phyloP scores from a whole-genome alignment of 169 alveolate species.

The Plasmodium yoelii region DNA sequence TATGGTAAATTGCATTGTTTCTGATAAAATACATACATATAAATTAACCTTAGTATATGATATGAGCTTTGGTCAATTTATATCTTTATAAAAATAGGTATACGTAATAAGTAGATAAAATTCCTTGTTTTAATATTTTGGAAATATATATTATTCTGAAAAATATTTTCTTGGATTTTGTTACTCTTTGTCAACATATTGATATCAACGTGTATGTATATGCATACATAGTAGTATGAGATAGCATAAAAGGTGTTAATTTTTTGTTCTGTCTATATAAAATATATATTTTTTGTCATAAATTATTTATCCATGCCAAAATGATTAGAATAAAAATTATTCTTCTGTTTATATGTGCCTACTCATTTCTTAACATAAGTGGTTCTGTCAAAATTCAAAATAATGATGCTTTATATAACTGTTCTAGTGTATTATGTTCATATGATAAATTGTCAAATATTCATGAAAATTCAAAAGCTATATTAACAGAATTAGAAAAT shows the following conservation, averaged over 20 bases:
- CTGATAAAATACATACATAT: no score
- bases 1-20: no score
- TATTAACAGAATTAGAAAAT: conserved; percentile 52
- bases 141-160: no score
- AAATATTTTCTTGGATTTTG: no score
- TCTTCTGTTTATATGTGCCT: conserved; percentile 11
- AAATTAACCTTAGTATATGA: no score
- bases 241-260: no score
- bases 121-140: no score
- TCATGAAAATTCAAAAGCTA: conserved; percentile 47
- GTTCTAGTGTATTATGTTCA: conserved; percentile 58
- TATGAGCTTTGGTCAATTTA: no score
- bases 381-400: neutral
- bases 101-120: no score
- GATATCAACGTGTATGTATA: conserved; percentile 10
- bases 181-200: neutral
- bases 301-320: conserved; percentile 15
- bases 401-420: conserved; percentile 12
- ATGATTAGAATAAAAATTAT: conserved; percentile 20
- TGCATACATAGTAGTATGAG: neutral
- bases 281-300: no score
- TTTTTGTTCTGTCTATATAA: no score
- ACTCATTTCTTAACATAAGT: conserved; percentile 13
- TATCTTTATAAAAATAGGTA: no score
- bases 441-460: conserved; percentile 55